Conservation (phyloP, 2,329 filamentous ascomycete genomes). For the Penicillium italicum region DNA sequence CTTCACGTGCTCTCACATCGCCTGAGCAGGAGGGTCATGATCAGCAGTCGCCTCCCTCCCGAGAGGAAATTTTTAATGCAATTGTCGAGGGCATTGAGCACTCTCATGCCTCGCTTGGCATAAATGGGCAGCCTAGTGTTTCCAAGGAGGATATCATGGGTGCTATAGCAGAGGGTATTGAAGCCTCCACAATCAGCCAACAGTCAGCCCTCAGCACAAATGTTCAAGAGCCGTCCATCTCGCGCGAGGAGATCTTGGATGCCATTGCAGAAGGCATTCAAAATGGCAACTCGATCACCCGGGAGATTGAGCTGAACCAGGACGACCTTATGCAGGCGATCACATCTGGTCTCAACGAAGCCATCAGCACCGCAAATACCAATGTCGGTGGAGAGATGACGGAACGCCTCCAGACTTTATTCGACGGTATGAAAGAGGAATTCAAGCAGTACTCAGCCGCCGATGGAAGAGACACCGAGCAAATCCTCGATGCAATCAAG, state of each 20-base stretch:
- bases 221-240: slow-evolving; percentile 43
- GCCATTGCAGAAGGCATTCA: slow-evolving; percentile 60
- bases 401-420: slow-evolving; percentile 55
- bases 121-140: background rate
- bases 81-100: slow-evolving; percentile 5
- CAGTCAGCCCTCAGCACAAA: slow-evolving; percentile 34
- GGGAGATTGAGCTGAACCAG: slow-evolving; percentile 59
- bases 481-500: slow-evolving; percentile 81
- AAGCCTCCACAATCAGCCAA: slow-evolving; percentile 27
- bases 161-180: slow-evolving; percentile 23
- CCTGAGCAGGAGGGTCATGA: background rate
- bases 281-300: slow-evolving; percentile 41
- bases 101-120: background rate
- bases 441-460: slow-evolving; percentile 77
- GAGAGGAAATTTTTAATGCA: slow-evolving; percentile 7
- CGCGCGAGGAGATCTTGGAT: slow-evolving; percentile 54
- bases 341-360: slow-evolving; percentile 54
- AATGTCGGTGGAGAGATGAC: slow-evolving; percentile 58
- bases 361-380: slow-evolving; percentile 49
- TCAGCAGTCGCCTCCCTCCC: background rate
- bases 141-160: slow-evolving; percentile 12
- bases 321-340: slow-evolving; percentile 58
- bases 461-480: slow-evolving; percentile 77
- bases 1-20: slow-evolving; percentile 1
- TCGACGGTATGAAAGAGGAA: slow-evolving; percentile 60